Evolutionary conservation across 1,139 yeast species (phyloP), one percentile per base, ranked within the genome.

Genomic region (Protomyces lactucae-debilis): DNA sequence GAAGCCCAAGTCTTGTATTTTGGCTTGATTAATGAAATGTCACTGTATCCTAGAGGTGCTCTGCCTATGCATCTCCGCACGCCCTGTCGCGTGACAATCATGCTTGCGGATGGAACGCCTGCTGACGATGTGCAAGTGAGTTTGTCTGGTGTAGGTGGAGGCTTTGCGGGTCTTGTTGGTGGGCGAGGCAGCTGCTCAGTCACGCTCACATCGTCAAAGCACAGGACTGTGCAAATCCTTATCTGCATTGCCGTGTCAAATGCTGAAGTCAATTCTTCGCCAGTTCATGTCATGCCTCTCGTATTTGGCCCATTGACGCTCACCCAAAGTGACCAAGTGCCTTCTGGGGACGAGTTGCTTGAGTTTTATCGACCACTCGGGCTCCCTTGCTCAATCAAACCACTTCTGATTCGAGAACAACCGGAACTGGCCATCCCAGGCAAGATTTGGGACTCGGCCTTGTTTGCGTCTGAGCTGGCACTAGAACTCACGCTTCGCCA

Each of bases 361-460:
- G 51, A 54, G 64, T 21, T 36, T 55, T 6, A 63, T 39, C 48
- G 48, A 36, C 53, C 40, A 45, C 52, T 40, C 39, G n/a, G 21
- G n/a, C 46, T 43, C 21, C 25, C 52, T 36, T n/a, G 6, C 3
- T 4, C 52, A 35, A 18, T 16, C 28, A 52, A 61, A 25, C 23
- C 63, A 0, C 28, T 67, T 14, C 39, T 54, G 21, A 46, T 60
- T 10, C 51, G 55, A 12, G 64, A 59, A 55, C 23, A 68, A 55
- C 55, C 65, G 60, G 52, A 39, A 52, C n/a, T 67, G 64, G 55
- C 69, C 52, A 51, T 68, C 16, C 68, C 68, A 1, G 69, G 69
- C 18, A 68, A 68, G 45, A 57, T 68, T 4, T 68, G 69, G 69
- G 69, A 68, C 39, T 68, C 69, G 2, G 69, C 69, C n/a, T 60